A percentile compares a stretch with the other conserved stretches of the same genome.
These are phyloP conservation scores for Tricholoma flavovirens DNA, from an alignment of 768 basidiomycete species.

Conservation along the genomic window DNA sequence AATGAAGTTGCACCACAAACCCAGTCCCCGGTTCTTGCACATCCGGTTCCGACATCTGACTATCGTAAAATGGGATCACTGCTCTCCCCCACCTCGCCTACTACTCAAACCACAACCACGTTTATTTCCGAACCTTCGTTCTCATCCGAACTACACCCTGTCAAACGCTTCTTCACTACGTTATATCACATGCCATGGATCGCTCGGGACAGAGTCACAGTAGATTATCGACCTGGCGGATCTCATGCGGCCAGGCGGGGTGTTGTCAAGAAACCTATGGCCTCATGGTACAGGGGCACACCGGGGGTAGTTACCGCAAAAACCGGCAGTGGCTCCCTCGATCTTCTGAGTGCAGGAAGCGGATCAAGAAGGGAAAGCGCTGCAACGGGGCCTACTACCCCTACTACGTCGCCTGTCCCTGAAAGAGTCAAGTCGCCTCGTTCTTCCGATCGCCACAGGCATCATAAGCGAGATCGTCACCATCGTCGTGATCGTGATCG, in stretches of 20 bases:
- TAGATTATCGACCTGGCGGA: slow-evolving; percentile 37
- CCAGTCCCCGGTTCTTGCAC: slow-evolving; percentile 27
- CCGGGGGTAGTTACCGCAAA: slow-evolving; percentile 20
- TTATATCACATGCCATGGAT: slow-evolving; percentile 45
- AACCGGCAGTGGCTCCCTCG: slow-evolving; percentile 22
- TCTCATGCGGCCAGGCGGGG: slow-evolving; percentile 12
- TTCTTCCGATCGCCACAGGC: slow-evolving; percentile 15
- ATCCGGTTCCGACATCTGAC: slow-evolving; percentile 27
- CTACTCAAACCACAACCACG: slow-evolving; percentile 18
- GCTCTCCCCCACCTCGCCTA: slow-evolving; percentile 17
- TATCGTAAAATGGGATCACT: slow-evolving; percentile 34
- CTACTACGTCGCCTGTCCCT: slow-evolving; percentile 11
- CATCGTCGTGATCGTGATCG: slow-evolving; percentile 17
- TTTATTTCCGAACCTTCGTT: slow-evolving; percentile 32
- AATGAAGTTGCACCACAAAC: slow-evolving; percentile 7
- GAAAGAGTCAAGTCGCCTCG: slow-evolving; percentile 6
- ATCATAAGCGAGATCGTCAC: slow-evolving; percentile 17
- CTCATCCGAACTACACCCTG: slow-evolving; percentile 29
- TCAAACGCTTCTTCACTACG: slow-evolving; percentile 36
- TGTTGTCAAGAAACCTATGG: slow-evolving; percentile 21
- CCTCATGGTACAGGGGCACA: slow-evolving; percentile 29
- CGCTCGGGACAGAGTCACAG: slow-evolving; percentile 36
- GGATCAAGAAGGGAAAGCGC: slow-evolving; percentile 18
- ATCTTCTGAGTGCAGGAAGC: slow-evolving; percentile 28
- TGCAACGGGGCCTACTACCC: slow-evolving; percentile 14